Percentiles rank a stretch among this genome's conserved stretches.
Conservation (phyloP, 2,329 filamentous ascomycete genomes). For the Ceratocystis eucalypticola region DNA sequence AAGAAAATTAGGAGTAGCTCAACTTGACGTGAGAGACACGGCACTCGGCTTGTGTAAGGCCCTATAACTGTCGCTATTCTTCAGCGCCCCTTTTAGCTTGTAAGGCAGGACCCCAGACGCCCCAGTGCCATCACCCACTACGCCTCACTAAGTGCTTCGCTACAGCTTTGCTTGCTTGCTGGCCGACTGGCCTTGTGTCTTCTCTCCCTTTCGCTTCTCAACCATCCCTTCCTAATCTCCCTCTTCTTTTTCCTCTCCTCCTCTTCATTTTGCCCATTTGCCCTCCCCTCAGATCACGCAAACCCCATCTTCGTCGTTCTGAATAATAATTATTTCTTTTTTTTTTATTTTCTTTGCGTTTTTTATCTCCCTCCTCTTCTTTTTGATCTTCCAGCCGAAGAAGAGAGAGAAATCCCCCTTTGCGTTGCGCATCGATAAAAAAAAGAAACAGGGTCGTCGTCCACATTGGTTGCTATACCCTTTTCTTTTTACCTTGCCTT, state of each 20-base stretch:
- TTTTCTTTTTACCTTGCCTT: background rate
- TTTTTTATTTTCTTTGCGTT: slow-evolving; percentile 6
- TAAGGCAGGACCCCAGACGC: no score
- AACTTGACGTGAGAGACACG: no score
- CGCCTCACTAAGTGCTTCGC: background rate
- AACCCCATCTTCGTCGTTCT: slow-evolving; percentile 9
- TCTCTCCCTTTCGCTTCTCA: background rate
- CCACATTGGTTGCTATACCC: background rate
- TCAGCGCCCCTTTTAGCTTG: no score
- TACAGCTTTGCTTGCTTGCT: background rate
- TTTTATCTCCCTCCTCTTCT: background rate
- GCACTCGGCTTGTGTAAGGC: no score
- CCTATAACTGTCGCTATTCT: no score
- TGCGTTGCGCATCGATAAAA: slow-evolving; percentile 5
- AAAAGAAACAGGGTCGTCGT: background rate
- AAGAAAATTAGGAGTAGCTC: no score
- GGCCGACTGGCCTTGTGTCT: background rate
- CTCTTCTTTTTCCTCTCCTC: slow-evolving; percentile 10
- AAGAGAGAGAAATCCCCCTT: background rate
- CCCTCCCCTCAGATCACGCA: background rate
- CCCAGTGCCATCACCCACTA: background rate
- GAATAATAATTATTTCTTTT: slow-evolving; percentile 12
- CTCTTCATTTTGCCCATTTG: slow-evolving; percentile 12
- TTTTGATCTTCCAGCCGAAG: background rate
- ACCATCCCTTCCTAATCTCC: slow-evolving; percentile 3